Percentiles rank a stretch among this genome's conserved stretches.
phyloP scores from a whole-genome alignment of 805 yeast genomes.

The Candida takata region DNA sequence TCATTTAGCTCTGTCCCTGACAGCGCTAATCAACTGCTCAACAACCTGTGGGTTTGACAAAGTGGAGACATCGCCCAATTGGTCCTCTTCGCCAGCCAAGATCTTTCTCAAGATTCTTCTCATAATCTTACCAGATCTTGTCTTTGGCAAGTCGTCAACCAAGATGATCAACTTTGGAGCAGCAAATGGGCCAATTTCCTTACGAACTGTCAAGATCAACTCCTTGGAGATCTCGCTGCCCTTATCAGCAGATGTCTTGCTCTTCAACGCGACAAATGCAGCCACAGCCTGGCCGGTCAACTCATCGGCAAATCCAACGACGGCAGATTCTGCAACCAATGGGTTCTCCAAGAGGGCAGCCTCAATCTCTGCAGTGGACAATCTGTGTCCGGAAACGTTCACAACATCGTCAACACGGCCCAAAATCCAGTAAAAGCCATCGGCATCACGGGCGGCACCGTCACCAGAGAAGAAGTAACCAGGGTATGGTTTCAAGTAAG shows the following conservation, averaged over 20 bases:
- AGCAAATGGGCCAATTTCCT: conserved; percentile 81
- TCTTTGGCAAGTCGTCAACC: conserved; percentile 76
- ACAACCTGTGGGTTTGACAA: conserved; percentile 73
- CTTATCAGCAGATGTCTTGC: conserved; percentile 23
- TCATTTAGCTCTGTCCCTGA: conserved; percentile 23
- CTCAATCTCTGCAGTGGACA: conserved; percentile 86
- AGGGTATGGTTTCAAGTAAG: conserved; percentile 77
- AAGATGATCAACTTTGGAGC: conserved; percentile 71
- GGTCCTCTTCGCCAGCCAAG: conserved; percentile 69
- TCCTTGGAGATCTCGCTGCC: conserved; percentile 47
- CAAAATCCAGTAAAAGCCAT: conserved; percentile 79
- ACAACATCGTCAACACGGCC: conserved; percentile 89
- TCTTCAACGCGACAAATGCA: conserved; percentile 72
- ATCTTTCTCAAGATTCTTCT: conserved; percentile 78
- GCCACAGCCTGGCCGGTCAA: conserved; percentile 84
- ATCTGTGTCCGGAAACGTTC: conserved; percentile 78
- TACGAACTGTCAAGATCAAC: conserved; percentile 61
- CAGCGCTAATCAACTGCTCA: conserved; percentile 53
- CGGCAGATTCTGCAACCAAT: conserved; percentile 72
- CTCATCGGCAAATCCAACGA: conserved; percentile 77
- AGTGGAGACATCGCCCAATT: conserved; percentile 73
- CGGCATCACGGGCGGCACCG: conserved; percentile 82
- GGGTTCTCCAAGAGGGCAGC: conserved; percentile 71
- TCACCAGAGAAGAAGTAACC: conserved; percentile 84
- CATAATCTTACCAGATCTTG: conserved; percentile 84